Conservation (phyloP, 768 basidiomycete species). For the Trametes cubensis region DNA sequence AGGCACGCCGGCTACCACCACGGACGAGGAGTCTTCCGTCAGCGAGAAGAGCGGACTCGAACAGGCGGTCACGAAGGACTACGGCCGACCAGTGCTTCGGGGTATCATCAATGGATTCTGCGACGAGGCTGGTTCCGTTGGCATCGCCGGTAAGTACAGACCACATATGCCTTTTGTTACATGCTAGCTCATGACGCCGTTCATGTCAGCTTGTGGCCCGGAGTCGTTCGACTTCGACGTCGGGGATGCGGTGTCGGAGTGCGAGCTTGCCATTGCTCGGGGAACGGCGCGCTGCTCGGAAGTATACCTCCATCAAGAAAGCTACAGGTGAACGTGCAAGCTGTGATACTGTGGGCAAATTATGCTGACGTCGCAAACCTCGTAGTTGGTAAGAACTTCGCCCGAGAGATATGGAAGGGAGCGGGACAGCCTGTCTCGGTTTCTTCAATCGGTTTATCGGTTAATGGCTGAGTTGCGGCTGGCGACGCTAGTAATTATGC, state of each 20-base stretch:
- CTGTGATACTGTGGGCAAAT: too few species aligned
- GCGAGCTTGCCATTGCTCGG: slow-evolving; percentile 35
- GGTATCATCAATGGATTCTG: neutral
- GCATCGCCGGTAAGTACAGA: slow-evolving; percentile 33
- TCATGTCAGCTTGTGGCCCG: slow-evolving; percentile 36
- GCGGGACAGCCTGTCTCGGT: too few species aligned
- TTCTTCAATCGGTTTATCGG: too few species aligned
- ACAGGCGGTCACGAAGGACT: slow-evolving; percentile 22
- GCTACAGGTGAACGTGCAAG: slow-evolving; percentile 32
- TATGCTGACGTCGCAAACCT: too few species aligned
- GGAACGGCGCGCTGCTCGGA: slow-evolving; percentile 33
- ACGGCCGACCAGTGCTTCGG: slow-evolving; percentile 15
- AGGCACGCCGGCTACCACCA: neutral
- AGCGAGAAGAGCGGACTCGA: slow-evolving; percentile 20
- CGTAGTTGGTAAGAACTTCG: too few species aligned
- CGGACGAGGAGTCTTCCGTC: slow-evolving; percentile 26
- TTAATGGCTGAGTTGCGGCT: too few species aligned
- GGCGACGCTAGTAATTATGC: too few species aligned
- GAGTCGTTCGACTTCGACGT: slow-evolving; percentile 36
- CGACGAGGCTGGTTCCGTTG: slow-evolving; percentile 21
- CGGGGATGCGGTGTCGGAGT: slow-evolving; percentile 36
- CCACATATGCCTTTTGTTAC: neutral
- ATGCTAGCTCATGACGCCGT: neutral
- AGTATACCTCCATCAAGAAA: slow-evolving; percentile 38
- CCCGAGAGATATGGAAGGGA: too few species aligned